Percentiles rank a stretch among this genome's conserved stretches.
These are phyloP conservation scores for Sporothrix variecibatus DNA, from an alignment of 2,329 filamentous ascomycete genomes.

Conservation along the genomic window DNA sequence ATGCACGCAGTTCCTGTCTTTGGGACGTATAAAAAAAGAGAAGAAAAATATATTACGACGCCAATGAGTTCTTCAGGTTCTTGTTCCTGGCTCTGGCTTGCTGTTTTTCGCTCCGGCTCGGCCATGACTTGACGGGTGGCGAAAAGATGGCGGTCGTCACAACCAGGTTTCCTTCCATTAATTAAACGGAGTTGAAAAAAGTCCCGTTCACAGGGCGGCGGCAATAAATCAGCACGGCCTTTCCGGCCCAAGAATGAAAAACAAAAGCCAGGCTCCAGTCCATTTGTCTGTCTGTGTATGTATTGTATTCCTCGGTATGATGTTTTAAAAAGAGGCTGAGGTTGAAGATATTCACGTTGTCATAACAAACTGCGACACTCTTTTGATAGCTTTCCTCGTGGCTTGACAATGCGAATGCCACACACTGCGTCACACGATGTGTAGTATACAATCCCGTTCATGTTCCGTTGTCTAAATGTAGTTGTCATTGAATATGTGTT, in stretches of 20 bases:
- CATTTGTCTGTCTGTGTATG: not conserved
- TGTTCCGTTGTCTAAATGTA: not conserved
- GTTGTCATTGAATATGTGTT: not conserved
- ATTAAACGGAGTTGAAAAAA: not conserved
- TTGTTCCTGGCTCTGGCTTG: not conserved
- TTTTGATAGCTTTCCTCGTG: no score
- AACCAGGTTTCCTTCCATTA: not conserved
- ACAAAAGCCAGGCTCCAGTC: not conserved
- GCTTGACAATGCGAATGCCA: not conserved
- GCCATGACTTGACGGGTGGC: not conserved
- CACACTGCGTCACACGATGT: not conserved
- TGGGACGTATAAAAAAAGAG: not conserved
- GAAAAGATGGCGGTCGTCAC: not conserved
- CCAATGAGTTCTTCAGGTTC: not conserved
- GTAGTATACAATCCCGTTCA: not conserved
- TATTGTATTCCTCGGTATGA: not conserved
- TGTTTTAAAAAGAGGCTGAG: not conserved
- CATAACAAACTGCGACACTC: not conserved
- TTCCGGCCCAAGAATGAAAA: not conserved
- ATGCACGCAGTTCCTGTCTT: not conserved
- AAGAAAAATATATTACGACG: not conserved
- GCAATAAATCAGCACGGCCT: not conserved
- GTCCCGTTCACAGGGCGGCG: not conserved
- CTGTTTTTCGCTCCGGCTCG: constrained; percentile 1
- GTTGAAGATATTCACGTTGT: not conserved